Evolutionary conservation across 2,329 filamentous ascomycete species (phyloP).

Genomic region (Chaetomiaceae sp.): DNA sequence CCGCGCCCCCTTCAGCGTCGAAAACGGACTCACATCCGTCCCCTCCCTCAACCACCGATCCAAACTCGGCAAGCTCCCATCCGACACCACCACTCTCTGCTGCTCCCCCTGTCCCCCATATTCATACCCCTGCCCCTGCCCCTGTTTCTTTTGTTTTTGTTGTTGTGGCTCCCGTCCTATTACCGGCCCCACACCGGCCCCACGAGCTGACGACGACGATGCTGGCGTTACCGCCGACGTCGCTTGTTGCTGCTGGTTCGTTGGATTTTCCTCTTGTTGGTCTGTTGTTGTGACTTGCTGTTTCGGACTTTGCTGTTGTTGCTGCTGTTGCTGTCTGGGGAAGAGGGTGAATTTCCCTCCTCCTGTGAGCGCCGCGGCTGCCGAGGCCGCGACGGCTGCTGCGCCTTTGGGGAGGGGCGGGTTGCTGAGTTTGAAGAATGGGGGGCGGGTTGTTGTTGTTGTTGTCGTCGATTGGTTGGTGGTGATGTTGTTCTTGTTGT

Average conservation of each 20-base stretch:
- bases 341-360: slow-evolving; percentile 28
- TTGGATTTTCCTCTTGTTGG: too few relatives aligned
- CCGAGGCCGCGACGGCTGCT: not conserved
- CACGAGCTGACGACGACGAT: not conserved
- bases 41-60: slow-evolving; percentile 33
- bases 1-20: slow-evolving; percentile 25
- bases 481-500: not conserved
- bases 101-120: not conserved
- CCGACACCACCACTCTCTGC: slow-evolving; percentile 12
- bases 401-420: not conserved
- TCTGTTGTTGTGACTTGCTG: too few relatives aligned
- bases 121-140: not conserved
- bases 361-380: slow-evolving; percentile 7
- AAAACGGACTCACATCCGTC: slow-evolving; percentile 35
- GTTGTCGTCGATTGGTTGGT: too few relatives aligned
- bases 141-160: not conserved
- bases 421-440: slow-evolving; percentile 13
- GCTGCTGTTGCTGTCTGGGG: slow-evolving; percentile 15
- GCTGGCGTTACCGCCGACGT: not conserved
- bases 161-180: not conserved
- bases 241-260: not conserved
- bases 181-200: not conserved
- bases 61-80: slow-evolving; percentile 26
- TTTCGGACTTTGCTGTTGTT: too few relatives aligned
- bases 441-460: too few relatives aligned